Percentiles rank a stretch among this genome's conserved stretches.
Conservation (phyloP, 257 asterid species). For the Oldenlandia corymbosa region DNA sequence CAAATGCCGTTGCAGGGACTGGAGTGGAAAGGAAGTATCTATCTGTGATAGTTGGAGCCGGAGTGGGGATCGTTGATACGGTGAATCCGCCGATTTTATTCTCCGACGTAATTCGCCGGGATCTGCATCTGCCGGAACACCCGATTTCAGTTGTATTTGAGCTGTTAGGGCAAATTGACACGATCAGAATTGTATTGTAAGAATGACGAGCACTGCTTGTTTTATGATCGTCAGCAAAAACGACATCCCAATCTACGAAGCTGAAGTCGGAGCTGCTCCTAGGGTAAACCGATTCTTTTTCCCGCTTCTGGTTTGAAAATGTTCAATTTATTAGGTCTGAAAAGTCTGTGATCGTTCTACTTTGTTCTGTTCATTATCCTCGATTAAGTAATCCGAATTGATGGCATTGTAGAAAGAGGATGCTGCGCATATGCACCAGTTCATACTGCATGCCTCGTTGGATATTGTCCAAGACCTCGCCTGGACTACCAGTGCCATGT, state of each 20-base stretch:
- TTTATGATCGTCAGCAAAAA: conserved; percentile 89
- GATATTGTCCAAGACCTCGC: conserved; percentile 93
- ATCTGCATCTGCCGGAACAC: conserved; percentile 2
- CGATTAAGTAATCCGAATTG: too few relatives aligned
- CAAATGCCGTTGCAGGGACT: too few relatives aligned
- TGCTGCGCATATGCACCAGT: conserved; percentile 96
- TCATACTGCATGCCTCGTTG: conserved; percentile 88
- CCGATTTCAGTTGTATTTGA: not conserved
- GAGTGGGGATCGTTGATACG: too few relatives aligned
- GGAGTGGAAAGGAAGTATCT: too few relatives aligned
- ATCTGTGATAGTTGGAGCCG: not conserved
- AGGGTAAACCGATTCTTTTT: conserved; percentile 38
- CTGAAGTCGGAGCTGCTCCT: conserved; percentile 95
- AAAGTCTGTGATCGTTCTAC: not conserved
- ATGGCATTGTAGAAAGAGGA: conserved; percentile 94
- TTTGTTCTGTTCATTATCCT: too few relatives aligned
- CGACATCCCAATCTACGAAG: conserved; percentile 96
- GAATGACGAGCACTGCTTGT: conserved; percentile 89
- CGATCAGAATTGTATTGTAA: not conserved
- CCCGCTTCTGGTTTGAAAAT: not conserved
- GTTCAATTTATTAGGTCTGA: not conserved
- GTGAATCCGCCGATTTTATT: not conserved
- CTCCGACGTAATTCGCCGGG: not conserved
- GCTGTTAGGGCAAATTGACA: not conserved
- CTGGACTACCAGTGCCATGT: conserved; percentile 98